Base-by-base conservation (phyloP, 352 stramenopile genomes). In the Phytophthora chlamydospora region DNA sequence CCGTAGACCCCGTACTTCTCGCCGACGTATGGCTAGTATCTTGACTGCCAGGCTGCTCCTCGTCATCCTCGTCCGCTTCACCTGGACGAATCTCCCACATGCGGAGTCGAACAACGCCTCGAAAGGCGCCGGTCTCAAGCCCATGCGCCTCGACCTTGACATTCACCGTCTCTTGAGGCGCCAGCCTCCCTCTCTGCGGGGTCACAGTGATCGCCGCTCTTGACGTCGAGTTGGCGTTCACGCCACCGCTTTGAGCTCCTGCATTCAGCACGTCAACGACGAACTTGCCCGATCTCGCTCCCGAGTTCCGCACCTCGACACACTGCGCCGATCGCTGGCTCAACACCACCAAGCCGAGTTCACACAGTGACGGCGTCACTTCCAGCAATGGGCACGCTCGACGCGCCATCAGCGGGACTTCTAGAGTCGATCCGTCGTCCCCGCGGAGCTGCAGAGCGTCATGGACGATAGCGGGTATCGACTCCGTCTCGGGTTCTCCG, bases 281-380 rank as follows among this genome's bases (percentile, higher is more conserved):
- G 24, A 93, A 88, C 2, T 45, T 52, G 0, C 79, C 80, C 13
- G 65, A 36, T 6, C 73, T 68, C 2, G 73, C 47, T 4, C 83
- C 80, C 0, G 51, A 61, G 53, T 96, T 94, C 4, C 58, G 60
- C 27, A 93, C 42, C 27, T 84, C 69, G 12, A 95, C 62, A 33
- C 78, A 76, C 32, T 70, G 70, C 10, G 75, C 79, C 0, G 73
- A 76, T 42, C 84, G 76, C 41, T 92, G 82, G 0, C 58, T 66
- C 11, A 89, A 32, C 7, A 95, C 84, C 0, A 95, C 66, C 19
- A 93, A 63, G 0, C 86, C 84, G 6, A 93, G 45, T 24, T 93
- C 80, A 56, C 81, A 87, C 3, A 86, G 62, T 9, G 52, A 66
- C 29, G 79, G 51, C 24, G 78, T 66, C 13, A 93, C 59, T 24